A percentile compares a stretch with the other conserved stretches of the same genome.
Conservation (phyloP, 2,329 filamentous ascomycete species). For the Orbilia oligospora region DNA sequence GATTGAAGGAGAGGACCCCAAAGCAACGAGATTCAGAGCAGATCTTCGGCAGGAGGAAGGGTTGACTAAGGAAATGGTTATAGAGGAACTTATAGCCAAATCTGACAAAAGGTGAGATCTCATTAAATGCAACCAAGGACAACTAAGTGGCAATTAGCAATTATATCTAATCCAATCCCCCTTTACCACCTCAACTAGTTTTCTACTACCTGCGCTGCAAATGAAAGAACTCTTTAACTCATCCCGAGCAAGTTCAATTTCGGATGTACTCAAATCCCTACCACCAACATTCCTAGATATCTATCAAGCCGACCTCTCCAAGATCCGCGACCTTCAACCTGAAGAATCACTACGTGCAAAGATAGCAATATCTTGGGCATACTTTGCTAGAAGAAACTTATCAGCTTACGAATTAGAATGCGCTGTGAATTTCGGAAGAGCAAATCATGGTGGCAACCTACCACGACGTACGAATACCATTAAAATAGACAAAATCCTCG, state of each 20-base stretch:
- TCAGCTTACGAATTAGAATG: constrained; percentile 38
- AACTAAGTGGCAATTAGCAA: not conserved
- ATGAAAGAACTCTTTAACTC: constrained; percentile 25
- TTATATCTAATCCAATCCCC: too few species aligned
- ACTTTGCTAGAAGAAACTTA: constrained; percentile 28
- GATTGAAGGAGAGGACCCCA: constrained; percentile 14
- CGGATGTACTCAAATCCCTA: constrained; percentile 27
- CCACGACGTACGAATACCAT: constrained; percentile 1
- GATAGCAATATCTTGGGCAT: constrained; percentile 39
- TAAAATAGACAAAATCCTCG: not conserved
- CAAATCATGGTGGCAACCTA: not conserved
- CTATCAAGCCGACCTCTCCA: constrained; percentile 19
- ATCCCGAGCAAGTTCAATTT: not conserved
- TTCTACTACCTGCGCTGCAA: constrained; percentile 29
- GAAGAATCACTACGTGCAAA: constrained; percentile 30
- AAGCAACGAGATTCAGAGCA: constrained; percentile 12
- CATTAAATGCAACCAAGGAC: not conserved
- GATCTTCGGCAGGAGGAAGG: not conserved
- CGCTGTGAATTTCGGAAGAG: constrained; percentile 35
- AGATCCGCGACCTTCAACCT: constrained; percentile 1
- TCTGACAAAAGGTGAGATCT: constrained; percentile 33
- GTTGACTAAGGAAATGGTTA: constrained; percentile 27
- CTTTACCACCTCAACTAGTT: constrained; percentile 18
- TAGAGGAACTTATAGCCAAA: constrained; percentile 13
- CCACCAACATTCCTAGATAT: constrained; percentile 23